Base-by-base conservation (phyloP, 129 eudicot species). In the Tagetes patula region DNA sequence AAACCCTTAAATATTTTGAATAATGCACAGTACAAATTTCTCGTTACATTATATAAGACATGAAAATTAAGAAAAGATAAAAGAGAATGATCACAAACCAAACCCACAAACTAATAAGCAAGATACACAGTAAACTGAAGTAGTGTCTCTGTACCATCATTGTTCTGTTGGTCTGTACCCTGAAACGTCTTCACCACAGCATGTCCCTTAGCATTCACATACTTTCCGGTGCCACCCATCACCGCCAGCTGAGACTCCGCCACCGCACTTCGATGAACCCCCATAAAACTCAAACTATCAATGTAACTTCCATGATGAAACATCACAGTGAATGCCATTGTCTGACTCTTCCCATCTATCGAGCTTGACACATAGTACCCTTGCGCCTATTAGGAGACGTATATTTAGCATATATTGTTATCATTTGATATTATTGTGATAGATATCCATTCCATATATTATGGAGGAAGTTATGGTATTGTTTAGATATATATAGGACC, bases 151-250 rank as follows among this genome's bases (percentile, higher is more conserved):
- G 80, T 40, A 7, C 97, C 97, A 85, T 92, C 96, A 54, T 87
- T 87, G 65, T 66, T 52, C 46, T 81, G 89, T 59, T 85, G 96
- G 70, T 74, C 66, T 8, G 71, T 75, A 12, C 79, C 80, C 8
- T 85, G 93, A 31, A 85, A 80, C 0, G 91, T 85, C 86, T 86
- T 86, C 6, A 87, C 80, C 32, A 74, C 80, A 8, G 89, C 88
- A 69, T 81, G 82, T 14, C 97, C 97, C 77, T 87, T 88, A 1
- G 96, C 97, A 77, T 88, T 85, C 31, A 86, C 89, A 54, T 81
- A 89, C 86, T 86, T 88, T 8, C 97, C 97, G 0, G 96, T 91
- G n/a, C 97, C 97, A 7, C 97, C 97, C 97, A 91, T 89, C 65
- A 91, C 75, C 6, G 93, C 96, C 69, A 91, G 82, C 73, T 85